These are phyloP conservation scores for Inosperma sp. DNA, from an alignment of 768 basidiomycete genomes.

Conservation along the genomic window DNA sequence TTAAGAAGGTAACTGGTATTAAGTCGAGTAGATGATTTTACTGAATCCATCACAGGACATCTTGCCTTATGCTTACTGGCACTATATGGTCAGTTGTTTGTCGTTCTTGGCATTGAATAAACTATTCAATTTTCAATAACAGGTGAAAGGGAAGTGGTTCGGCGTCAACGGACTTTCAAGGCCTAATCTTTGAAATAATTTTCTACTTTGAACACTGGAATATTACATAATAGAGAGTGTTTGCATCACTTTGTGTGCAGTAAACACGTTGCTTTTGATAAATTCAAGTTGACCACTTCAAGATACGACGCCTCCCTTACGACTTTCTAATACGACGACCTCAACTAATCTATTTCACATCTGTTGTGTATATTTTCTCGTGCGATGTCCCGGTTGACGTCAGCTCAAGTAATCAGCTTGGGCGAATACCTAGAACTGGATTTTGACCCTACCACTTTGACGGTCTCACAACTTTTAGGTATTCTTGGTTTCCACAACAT, in stretches of 20 bases:
- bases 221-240: background rate
- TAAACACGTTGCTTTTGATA: constrained; percentile 6
- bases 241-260: too few relatives aligned
- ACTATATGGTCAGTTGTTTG: constrained; percentile 52
- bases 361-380: background rate
- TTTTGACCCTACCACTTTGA: constrained; percentile 70
- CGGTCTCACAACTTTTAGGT: constrained; percentile 77
- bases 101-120: constrained; percentile 5
- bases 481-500: constrained; percentile 74
- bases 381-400: constrained; percentile 70
- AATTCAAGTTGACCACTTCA: constrained; percentile 11
- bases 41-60: constrained; percentile 41
- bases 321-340: background rate
- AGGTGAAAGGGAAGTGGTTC: constrained; percentile 46
- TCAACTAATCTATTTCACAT: background rate
- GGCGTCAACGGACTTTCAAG: constrained; percentile 32
- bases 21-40: constrained; percentile 13
- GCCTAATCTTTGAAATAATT: constrained; percentile 20
- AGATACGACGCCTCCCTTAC: constrained; percentile 6
- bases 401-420: constrained; percentile 65
- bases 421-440: constrained; percentile 79
- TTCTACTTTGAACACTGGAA: background rate
- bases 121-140: constrained; percentile 33
- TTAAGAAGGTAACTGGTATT: constrained; percentile 61
- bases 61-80: constrained; percentile 79